Evolutionary conservation across 768 basidiomycete species (phyloP).

Genomic region (Suillus bovinus): DNA sequence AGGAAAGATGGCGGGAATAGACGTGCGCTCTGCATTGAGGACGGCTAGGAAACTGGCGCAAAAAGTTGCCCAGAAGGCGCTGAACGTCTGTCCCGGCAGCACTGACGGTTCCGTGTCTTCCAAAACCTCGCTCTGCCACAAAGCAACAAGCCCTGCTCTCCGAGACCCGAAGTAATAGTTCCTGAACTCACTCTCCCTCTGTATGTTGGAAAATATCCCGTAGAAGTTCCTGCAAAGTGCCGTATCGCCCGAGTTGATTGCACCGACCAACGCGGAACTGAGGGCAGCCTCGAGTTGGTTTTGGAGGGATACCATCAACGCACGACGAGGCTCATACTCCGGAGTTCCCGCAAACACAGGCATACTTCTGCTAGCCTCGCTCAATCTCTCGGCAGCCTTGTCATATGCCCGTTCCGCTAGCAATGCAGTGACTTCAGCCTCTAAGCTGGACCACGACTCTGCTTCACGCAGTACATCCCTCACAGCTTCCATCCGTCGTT

Average conservation of each 20-base stretch:
- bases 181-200: constrained; percentile 89
- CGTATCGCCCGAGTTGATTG: constrained; percentile 79
- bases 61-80: constrained; percentile 73
- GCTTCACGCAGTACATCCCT: constrained; percentile 91
- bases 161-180: constrained; percentile 93
- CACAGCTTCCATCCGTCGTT: constrained; percentile 83
- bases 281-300: constrained; percentile 94
- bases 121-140: constrained; percentile 68
- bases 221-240: constrained; percentile 76
- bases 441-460: constrained; percentile 95
- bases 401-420: constrained; percentile 76
- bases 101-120: constrained; percentile 45
- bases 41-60: constrained; percentile 66
- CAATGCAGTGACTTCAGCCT: constrained; percentile 88
- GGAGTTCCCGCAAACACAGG: constrained; percentile 90
- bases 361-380: constrained; percentile 88
- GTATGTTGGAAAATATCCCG: constrained; percentile 86
- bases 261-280: constrained; percentile 86
- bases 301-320: constrained; percentile 88
- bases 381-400: constrained; percentile 90
- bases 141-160: constrained; percentile 57
- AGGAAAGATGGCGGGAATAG: constrained; percentile 85
- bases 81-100: constrained; percentile 43
- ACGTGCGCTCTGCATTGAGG: constrained; percentile 68
- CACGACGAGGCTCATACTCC: constrained; percentile 84